Percentiles rank a stretch among this genome's conserved stretches.
These are phyloP conservation scores for Rhizopogon vinicolor DNA, from an alignment of 768 basidiomycete species.

Conservation along the genomic window DNA sequence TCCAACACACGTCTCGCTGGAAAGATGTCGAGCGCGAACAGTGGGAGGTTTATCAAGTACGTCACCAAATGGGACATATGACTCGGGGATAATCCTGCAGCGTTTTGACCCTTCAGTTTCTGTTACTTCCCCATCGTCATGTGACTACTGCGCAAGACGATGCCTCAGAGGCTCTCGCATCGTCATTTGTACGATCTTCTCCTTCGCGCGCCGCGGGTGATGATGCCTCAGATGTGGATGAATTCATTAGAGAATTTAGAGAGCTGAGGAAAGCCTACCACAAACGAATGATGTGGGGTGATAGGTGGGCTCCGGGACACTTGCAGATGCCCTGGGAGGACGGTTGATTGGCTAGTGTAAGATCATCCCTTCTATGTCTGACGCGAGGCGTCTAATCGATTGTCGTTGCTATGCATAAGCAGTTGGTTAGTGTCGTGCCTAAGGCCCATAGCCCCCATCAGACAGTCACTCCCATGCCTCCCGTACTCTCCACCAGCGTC, in stretches of 20 bases:
- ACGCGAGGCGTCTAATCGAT: background rate
- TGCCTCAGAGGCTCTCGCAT: constrained; percentile 76
- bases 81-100: constrained; percentile 34
- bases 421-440: background rate
- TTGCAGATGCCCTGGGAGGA: constrained; percentile 88
- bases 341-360: constrained; percentile 14
- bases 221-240: constrained; percentile 58
- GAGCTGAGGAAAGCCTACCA: constrained; percentile 88
- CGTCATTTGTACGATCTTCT: constrained; percentile 72
- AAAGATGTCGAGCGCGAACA: constrained; percentile 87
- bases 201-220: constrained; percentile 20
- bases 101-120: constrained; percentile 82
- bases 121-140: constrained; percentile 82
- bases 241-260: constrained; percentile 85
- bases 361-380: background rate
- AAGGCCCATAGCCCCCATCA: too few species aligned
- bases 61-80: constrained; percentile 7
- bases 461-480: too few species aligned
- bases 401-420: background rate
- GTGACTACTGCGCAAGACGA: constrained; percentile 90
- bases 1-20: constrained; percentile 76
- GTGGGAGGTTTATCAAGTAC: constrained; percentile 83
- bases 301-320: constrained; percentile 80
- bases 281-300: constrained; percentile 89
- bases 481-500: too few species aligned